These are phyloP conservation scores for Sporothrix brasiliensis DNA, from an alignment of 2,329 filamentous ascomycete genomes.

Conservation along the genomic window DNA sequence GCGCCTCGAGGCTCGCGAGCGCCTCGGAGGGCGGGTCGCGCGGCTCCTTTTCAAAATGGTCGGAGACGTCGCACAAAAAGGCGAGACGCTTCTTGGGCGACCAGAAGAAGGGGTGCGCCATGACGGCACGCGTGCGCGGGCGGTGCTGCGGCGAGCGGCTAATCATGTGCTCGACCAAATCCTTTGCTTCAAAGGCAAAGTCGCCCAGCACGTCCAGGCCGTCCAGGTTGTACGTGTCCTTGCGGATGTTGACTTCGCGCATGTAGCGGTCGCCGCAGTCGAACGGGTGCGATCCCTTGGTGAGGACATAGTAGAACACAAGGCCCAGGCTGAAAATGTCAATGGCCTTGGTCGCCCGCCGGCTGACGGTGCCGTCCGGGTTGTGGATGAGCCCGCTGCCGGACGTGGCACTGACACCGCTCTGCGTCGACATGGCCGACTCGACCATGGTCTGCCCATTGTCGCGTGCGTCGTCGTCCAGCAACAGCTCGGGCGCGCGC, in stretches of 20 bases:
- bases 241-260: slow-evolving; percentile 96
- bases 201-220: slow-evolving; percentile 76
- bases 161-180: slow-evolving; percentile 83
- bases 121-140: slow-evolving; percentile 75
- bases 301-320: slow-evolving; percentile 99
- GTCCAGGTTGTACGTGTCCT: slow-evolving; percentile 74
- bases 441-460: slow-evolving; percentile 50
- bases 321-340: slow-evolving; percentile 97
- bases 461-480: slow-evolving; percentile 71
- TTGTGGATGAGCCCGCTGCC: slow-evolving; percentile 30
- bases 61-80: slow-evolving; percentile 95
- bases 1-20: slow-evolving; percentile 61
- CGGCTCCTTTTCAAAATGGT: slow-evolving; percentile 92
- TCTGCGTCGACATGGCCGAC: slow-evolving; percentile 57
- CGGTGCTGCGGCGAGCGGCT: slow-evolving; percentile 56
- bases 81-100: slow-evolving; percentile 80
- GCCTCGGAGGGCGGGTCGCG: slow-evolving; percentile 76
- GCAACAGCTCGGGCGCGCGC: slow-evolving; percentile 90
- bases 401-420: slow-evolving; percentile 45
- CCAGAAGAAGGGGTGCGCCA: slow-evolving; percentile 98
- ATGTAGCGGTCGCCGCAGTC: slow-evolving; percentile 94
- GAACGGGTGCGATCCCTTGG: slow-evolving; percentile 87
- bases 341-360: slow-evolving; percentile 90
- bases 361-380: slow-evolving; percentile 62
- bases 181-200: slow-evolving; percentile 82